Evolutionary conservation across 2,329 filamentous ascomycete genomes (phyloP).

Genomic region (Colletotrichum somersetense): DNA sequence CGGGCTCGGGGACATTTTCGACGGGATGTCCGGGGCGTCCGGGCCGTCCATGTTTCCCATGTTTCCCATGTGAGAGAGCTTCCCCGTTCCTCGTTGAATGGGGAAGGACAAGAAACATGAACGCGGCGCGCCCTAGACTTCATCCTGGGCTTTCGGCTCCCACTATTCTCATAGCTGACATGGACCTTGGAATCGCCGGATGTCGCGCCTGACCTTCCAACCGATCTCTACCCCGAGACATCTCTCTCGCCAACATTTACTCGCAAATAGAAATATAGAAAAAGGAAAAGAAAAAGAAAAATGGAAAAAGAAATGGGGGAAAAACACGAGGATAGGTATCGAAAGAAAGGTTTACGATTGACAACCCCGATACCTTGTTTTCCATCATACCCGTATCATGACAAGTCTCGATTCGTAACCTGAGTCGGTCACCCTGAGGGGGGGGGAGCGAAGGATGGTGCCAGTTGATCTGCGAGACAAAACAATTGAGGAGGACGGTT

Average conservation of each 20-base stretch:
- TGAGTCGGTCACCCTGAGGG: too few relatives aligned
- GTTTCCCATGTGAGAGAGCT: slow-evolving; percentile 46
- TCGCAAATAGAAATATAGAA: too few relatives aligned
- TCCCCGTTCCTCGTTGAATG: not conserved
- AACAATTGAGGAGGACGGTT: not conserved
- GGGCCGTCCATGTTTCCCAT: slow-evolving; percentile 47
- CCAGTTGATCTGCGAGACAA: not conserved
- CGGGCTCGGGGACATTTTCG: slow-evolving; percentile 48
- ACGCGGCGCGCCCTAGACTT: not conserved
- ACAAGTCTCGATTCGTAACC: not conserved
- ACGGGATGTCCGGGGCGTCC: slow-evolving; percentile 49
- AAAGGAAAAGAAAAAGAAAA: too few relatives aligned
- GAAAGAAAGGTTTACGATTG: not conserved
- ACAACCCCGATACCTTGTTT: not conserved
- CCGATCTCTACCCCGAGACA: not conserved
- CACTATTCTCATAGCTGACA: too few relatives aligned
- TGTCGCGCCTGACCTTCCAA: not conserved
- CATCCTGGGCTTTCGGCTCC: not conserved
- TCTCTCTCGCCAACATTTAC: not conserved
- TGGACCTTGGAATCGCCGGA: not conserved
- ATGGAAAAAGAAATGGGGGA: too few relatives aligned
- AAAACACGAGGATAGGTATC: not conserved
- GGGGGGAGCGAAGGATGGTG: not conserved
- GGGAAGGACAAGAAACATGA: not conserved
- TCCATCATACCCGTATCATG: not conserved